Base-by-base conservation (phyloP, 768 basidiomycete genomes). In the Postia placenta region DNA sequence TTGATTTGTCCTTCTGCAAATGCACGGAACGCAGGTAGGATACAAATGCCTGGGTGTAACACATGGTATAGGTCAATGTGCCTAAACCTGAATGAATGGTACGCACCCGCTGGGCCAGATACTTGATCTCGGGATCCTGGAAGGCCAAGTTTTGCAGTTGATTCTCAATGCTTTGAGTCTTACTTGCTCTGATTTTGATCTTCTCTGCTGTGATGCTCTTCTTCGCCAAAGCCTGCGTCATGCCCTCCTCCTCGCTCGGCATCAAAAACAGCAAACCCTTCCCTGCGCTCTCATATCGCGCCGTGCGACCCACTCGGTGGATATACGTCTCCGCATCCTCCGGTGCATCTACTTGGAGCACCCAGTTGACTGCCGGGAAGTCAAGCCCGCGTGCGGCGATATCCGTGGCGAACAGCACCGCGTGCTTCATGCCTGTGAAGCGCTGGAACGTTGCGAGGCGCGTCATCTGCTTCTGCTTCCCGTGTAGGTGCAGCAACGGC, bases 281-380 rank as follows among this genome's bases (percentile, higher is more conserved):
- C 0, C 96, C 96, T 26, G 85, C 82, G 53, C 86, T 86, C 62
- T 94, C 85, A 60, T 98, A 97, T 42, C 95, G 74, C 39, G 95
- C 95, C 14, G 95, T 99, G 40, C 95, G 77, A 0, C 95, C 95
- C 2, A 99, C 94, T 25, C 95, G 83, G 64, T 99, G 95, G 35
- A 99, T 92, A 64, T 99, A 97, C 11, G 93, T 99, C 42, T 96
- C 93, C 4, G 87, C 92, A 60, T 99, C 95, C 68, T 99, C 95
- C 0, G 95, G 95, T 2, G 90, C 91, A 65, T 99, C 95, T 11
- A 93, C 70, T 64, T 99, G 95, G 24, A 99, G 63, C 1, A 99
- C 95, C 95, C 95, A 98, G 65, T 96, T 91, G 19, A 99, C 85
- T 0, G 88, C 78, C 3, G 96, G 95, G 68, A 99, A 99, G 68